These are phyloP conservation scores for Xerocomus potaroensis DNA, from an alignment of 768 basidiomycete species.

Conservation along the genomic window DNA sequence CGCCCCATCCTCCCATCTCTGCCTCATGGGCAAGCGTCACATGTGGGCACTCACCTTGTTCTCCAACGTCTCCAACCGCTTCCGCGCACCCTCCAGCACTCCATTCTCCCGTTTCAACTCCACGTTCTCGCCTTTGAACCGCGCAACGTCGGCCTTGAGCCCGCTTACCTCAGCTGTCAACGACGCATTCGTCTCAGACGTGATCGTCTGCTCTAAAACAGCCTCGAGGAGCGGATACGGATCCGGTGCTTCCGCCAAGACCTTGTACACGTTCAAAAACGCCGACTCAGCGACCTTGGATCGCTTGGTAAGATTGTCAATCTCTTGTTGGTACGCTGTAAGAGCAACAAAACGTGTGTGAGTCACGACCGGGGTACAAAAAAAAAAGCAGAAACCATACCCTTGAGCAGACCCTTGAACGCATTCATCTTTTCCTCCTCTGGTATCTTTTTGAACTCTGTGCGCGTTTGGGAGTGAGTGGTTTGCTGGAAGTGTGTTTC, in stretches of 20 bases:
- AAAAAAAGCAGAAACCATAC: too few relatives aligned
- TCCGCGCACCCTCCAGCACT: conserved; percentile 63
- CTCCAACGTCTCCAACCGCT: conserved; percentile 77
- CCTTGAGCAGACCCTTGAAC: conserved; percentile 88
- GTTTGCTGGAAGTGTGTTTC: background rate
- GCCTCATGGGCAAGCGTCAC: too few relatives aligned
- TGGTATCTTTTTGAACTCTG: conserved; percentile 95
- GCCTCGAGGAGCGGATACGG: conserved; percentile 95
- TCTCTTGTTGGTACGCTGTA: conserved; percentile 93
- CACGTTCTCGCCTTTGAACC: conserved; percentile 76
- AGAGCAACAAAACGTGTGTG: conserved; percentile 7
- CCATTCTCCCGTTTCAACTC: conserved; percentile 73
- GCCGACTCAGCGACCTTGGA: conserved; percentile 92
- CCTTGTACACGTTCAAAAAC: conserved; percentile 95
- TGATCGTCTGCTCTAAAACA: conserved; percentile 94
- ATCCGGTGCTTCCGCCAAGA: conserved; percentile 94
- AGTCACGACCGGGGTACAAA: too few relatives aligned
- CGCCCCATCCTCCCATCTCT: too few relatives aligned
- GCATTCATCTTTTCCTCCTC: conserved; percentile 83
- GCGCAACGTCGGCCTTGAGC: conserved; percentile 68
- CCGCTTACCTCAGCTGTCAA: conserved; percentile 64
- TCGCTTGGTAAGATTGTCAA: conserved; percentile 91
- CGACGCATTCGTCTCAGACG: conserved; percentile 38
- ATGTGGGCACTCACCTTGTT: conserved; percentile 53
- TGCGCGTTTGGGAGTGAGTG: background rate